Evolutionary conservation across 1,139 yeast species (phyloP), one percentile per base, ranked within the genome.

Genomic region (Saccharomyces hybrid): DNA sequence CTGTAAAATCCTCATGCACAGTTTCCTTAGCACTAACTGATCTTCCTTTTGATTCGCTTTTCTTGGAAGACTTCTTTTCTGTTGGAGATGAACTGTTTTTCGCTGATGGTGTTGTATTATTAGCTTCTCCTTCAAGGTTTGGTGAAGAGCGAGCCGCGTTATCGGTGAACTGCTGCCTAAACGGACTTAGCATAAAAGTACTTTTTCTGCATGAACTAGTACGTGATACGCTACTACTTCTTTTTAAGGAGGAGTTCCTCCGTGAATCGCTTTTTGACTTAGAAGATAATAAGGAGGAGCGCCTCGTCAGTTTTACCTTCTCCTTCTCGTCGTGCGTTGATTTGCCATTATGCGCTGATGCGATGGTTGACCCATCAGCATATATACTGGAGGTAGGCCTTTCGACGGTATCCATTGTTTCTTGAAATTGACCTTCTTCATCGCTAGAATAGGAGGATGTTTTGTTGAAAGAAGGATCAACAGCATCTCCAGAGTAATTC

Each of bases 161-260:
- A 2, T 60, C 64, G n/a, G n/a, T n/a, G n/a, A n/a, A n/a, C n/a
- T n/a, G n/a, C n/a, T n/a, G n/a, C n/a, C n/a, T n/a, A n/a, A 60
- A 57, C 9, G 66, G 68, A 52, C 65, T 65, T 34, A 59, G 26
- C 5, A 58, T 51, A 31, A 62, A 57, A 11, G 65, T 58, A 16
- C 53, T 54, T 32, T 56, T 64, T 28, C 42, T 34, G 3, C 6
- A 34, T 34, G 42, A 34, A 14, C 42, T 34, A 7, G 42, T 34
- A 7, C 42, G 19, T 14, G 42, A 34, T 34, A 11, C 42, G 19
- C 42, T 34, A 14, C 42, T 34, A 16, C 47, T 16, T 42, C 48
- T 26, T 47, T 49, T 19, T 52, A 49, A 11, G 51, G 42, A 29
- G 11, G 42, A 34, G 23, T 34, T 34, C 23, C 8, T 34, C 23